These are phyloP conservation scores for Colletotrichum tabaci DNA, from an alignment of 2,329 filamentous ascomycete species.

Conservation along the genomic window DNA sequence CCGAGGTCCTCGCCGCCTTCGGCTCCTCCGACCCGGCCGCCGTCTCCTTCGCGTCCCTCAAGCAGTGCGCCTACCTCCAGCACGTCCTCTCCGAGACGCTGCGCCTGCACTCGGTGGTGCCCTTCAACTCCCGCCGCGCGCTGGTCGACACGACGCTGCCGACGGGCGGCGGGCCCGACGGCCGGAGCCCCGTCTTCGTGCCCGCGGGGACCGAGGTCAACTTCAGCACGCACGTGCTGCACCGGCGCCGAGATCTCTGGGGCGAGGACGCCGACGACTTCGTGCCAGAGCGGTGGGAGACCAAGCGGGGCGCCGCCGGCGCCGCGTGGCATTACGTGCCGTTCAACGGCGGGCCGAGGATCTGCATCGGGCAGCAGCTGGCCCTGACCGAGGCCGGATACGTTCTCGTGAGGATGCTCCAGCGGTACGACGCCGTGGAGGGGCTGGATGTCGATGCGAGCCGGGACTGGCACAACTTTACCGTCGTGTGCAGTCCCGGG, in stretches of 20 bases:
- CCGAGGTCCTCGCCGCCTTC: conserved; percentile 35
- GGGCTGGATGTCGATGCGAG: conserved; percentile 24
- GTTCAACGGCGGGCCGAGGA: conserved; percentile 55
- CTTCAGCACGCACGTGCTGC: conserved; percentile 51
- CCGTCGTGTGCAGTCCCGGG: conserved; percentile 29
- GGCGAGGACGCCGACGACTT: conserved; percentile 55
- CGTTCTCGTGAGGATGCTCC: conserved; percentile 45
- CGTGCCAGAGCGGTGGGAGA: conserved; percentile 56
- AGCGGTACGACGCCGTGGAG: conserved; percentile 44
- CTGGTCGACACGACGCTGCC: conserved; percentile 52
- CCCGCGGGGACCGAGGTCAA: conserved; percentile 48
- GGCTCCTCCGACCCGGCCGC: background rate
- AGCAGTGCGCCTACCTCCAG: conserved; percentile 46
- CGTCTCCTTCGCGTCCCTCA: conserved; percentile 44
- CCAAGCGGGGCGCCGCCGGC: conserved; percentile 39
- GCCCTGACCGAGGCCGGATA: conserved; percentile 48
- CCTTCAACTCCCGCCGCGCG: conserved; percentile 51
- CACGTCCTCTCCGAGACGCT: conserved; percentile 48
- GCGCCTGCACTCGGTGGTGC: conserved; percentile 54
- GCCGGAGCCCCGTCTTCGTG: conserved; percentile 51
- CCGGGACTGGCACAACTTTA: conserved; percentile 31
- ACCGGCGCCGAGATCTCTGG: conserved; percentile 53
- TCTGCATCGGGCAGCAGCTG: conserved; percentile 55
- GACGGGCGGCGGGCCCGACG: conserved; percentile 53
- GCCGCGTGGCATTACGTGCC: conserved; percentile 53